Evolutionary conservation across 192 early-diverging fungal genomes (phyloP), one percentile per base, ranked within the genome.

Genomic region (Spinellus fusiger): DNA sequence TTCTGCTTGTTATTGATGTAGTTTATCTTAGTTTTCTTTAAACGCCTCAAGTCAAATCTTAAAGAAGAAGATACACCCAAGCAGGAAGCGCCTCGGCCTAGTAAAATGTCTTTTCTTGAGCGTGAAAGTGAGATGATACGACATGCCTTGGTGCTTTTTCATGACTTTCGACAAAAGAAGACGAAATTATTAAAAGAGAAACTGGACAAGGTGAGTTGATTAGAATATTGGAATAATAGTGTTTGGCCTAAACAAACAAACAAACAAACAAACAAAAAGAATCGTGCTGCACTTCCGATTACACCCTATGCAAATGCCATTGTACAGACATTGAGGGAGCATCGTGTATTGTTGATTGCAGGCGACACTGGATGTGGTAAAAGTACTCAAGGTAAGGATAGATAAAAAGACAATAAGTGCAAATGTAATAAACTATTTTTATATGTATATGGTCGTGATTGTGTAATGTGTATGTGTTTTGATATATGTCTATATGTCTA

Each of bases 331-430:
- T 77, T 91, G 8, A 62, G 70, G 28, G 55, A 70, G 7, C 76
- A 91, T 52, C 61, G 75, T 0, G 79, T 89, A 1, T 63, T 89
- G 1, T 73, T 91, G 47, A 82, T 91, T 9, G 86, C 86, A 23
- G 87, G 86, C 50, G 85, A 89, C 18, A 88, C 86, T 15, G 86
- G 86, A 26, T 85, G 84, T 34, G 86, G 86, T 59, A 88, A 88
- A 64, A 77, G 72, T 51, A 87, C 86, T 1, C 80, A 81, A 66
- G 67, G 61, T 61, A 61, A 49, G n/a, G 15, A 38, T 38, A 0
- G 23, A 4, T 2, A 15, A 10, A 50, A 25, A 16, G 49, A 33
- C 5, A 29, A 29, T 31, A 83, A 83, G 31, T 90, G 84, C 5
- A 6, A 53, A 53, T 31, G 25, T 6, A 5, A 4, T 16, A 3